phyloP scores from a whole-genome alignment of 2,329 filamentous ascomycete genomes.

The Xylaria sp. region DNA sequence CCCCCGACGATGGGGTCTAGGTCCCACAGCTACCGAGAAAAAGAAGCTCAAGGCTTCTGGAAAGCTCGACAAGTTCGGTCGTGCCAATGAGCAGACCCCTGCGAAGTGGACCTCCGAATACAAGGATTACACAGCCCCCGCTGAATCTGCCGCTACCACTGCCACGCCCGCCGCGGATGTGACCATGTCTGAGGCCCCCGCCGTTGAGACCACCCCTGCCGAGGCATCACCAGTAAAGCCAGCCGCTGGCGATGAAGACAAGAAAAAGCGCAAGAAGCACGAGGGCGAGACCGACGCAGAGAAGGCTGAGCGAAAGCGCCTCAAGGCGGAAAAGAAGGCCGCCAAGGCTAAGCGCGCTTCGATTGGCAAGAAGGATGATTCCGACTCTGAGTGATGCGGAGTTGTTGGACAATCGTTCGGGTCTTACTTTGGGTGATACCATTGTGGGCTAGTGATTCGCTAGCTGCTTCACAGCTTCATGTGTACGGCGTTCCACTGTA shows the following conservation, averaged over 20 bases:
- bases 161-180: conserved; percentile 38
- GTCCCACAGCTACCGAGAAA: conserved; percentile 90
- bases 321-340: conserved; percentile 57
- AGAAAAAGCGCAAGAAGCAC: conserved; percentile 80
- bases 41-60: conserved; percentile 99
- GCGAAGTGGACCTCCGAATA: conserved; percentile 90
- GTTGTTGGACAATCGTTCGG: conserved; percentile 12
- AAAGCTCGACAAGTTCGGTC: conserved; percentile 96
- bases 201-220: conserved; percentile 30
- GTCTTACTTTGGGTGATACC: conserved; percentile 27
- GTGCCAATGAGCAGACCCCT: conserved; percentile 86
- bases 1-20: conserved; percentile 92
- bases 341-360: conserved; percentile 52
- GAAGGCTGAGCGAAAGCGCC: conserved; percentile 55
- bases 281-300: conserved; percentile 69
- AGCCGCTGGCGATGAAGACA: conserved; percentile 51
- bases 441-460: conserved; percentile 18
- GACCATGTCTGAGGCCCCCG: conserved; percentile 39
- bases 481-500: conserved; percentile 29
- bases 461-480: conserved; percentile 19
- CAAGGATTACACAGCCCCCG: conserved; percentile 70
- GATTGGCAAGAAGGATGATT: conserved; percentile 47
- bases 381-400: conserved; percentile 45
- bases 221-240: conserved; percentile 33
- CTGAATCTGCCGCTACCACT: conserved; percentile 39